These are phyloP conservation scores for Phaeosphaeriaceae sp. DNA, from an alignment of 2,329 filamentous ascomycete species.

Conservation along the genomic window DNA sequence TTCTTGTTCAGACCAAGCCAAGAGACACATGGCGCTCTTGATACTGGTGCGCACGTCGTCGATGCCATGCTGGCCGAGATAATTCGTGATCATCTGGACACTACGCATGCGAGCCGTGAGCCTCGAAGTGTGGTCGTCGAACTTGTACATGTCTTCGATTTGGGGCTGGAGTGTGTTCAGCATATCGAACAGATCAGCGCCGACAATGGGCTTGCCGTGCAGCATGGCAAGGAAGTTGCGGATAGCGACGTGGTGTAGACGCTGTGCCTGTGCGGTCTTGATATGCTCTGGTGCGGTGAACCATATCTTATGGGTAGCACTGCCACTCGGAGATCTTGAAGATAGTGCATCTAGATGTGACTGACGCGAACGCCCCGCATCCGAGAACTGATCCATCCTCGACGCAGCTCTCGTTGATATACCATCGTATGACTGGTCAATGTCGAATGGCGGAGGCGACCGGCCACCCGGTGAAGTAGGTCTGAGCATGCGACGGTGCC, in stretches of 20 bases:
- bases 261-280: conserved; percentile 54
- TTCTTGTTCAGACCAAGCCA: conserved; percentile 71
- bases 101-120: conserved; percentile 53
- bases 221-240: conserved; percentile 73
- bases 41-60: conserved; percentile 70
- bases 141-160: conserved; percentile 62
- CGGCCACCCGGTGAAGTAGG: conserved; percentile 33
- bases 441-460: conserved; percentile 40
- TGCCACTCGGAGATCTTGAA: conserved; percentile 11
- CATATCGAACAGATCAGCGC: conserved; percentile 68
- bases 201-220: conserved; percentile 70
- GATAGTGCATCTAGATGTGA: conserved; percentile 22
- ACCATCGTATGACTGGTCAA: conserved; percentile 30
- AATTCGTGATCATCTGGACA: conserved; percentile 66
- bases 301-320: conserved; percentile 61
- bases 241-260: conserved; percentile 69
- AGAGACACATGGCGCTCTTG: conserved; percentile 65
- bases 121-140: conserved; percentile 44
- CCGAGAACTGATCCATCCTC: conserved; percentile 21
- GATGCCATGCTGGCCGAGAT: conserved; percentile 65
- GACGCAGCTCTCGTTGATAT: conserved; percentile 21
- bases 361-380: conserved; percentile 10
- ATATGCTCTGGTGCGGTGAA: conserved; percentile 64
- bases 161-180: conserved; percentile 68
- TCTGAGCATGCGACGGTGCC: conserved; percentile 31